A percentile compares a stretch with the other conserved stretches of the same genome.
Conservation (phyloP, 148 eudicot genomes). For the Camellia granthamiana region DNA sequence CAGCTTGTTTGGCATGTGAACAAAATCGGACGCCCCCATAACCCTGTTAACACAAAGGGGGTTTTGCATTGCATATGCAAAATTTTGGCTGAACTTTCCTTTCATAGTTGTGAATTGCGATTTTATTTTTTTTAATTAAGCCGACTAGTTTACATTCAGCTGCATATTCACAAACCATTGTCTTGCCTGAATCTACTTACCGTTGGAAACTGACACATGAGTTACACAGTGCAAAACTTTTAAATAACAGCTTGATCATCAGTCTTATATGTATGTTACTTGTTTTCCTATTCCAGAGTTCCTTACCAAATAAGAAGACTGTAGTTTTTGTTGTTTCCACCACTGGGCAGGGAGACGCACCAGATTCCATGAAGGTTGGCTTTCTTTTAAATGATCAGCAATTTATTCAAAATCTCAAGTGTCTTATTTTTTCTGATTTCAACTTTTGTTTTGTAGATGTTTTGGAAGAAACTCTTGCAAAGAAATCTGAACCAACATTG, state of each 20-base stretch:
- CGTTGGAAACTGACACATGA: neutral
- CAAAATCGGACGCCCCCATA: too few species aligned
- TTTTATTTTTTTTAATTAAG: neutral
- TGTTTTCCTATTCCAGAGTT: constrained; percentile 38
- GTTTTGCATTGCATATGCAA: too few species aligned
- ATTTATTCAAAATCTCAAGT: neutral
- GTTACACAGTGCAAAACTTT: neutral
- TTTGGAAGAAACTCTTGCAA: constrained; percentile 89
- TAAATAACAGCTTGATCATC: neutral
- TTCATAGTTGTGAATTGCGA: neutral
- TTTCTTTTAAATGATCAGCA: constrained; percentile 5
- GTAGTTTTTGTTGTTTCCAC: constrained; percentile 89
- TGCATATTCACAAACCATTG: neutral
- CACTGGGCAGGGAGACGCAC: constrained; percentile 94
- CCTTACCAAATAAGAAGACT: constrained; percentile 41
- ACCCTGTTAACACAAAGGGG: too few species aligned
- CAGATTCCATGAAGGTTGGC: constrained; percentile 87
- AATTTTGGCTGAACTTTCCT: too few species aligned
- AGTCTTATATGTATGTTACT: neutral
- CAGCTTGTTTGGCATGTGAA: too few species aligned
- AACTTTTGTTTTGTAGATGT: constrained; percentile 43
- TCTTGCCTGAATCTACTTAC: neutral
- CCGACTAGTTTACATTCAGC: neutral
- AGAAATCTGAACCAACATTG: constrained; percentile 54
- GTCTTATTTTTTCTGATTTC: constrained; percentile 13